These are phyloP conservation scores for Drechslerella coelobrocha DNA, from an alignment of 2,329 filamentous ascomycete genomes.

Conservation along the genomic window DNA sequence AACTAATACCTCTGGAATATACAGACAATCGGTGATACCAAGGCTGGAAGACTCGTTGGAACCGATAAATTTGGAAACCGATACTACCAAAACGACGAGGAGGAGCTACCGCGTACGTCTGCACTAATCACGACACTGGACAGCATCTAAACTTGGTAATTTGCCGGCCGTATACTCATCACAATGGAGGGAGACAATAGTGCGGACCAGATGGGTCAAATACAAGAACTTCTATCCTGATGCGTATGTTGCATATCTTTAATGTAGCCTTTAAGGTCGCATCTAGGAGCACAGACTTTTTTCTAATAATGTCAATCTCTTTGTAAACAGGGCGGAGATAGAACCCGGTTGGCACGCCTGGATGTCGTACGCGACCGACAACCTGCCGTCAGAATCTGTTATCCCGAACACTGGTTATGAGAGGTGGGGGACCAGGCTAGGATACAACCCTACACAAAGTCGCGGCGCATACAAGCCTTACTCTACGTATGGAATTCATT, in stretches of 20 bases:
- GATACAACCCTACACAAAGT: conserved; percentile 76
- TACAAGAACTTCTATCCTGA: conserved; percentile 89
- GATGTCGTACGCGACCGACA: conserved; percentile 93
- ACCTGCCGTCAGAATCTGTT: conserved; percentile 68
- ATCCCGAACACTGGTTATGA: conserved; percentile 38
- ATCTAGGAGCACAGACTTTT: not conserved
- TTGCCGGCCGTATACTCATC: not conserved
- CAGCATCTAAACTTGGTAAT: not conserved
- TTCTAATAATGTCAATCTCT: conserved; percentile 26
- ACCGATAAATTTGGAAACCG: conserved; percentile 94
- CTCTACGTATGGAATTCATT: conserved; percentile 75
- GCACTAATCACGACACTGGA: conserved; percentile 13
- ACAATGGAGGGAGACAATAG: conserved; percentile 60
- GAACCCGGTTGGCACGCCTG: conserved; percentile 95
- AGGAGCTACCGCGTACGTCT: conserved; percentile 83
- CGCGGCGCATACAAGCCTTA: conserved; percentile 89
- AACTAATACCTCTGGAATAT: conserved; percentile 5
- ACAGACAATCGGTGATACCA: conserved; percentile 76
- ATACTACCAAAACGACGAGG: conserved; percentile 87
- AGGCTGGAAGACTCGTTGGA: conserved; percentile 84
- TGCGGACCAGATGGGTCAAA: conserved; percentile 96
- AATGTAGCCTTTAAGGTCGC: conserved; percentile 20
- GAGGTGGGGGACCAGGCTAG: conserved; percentile 52
- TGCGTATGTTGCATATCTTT: conserved; percentile 63
- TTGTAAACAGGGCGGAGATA: conserved; percentile 70